Percentiles rank a stretch among this genome's conserved stretches.
Conservation (phyloP, 495 filamentous ascomycete genomes). For the Terfezia claveryi region DNA sequence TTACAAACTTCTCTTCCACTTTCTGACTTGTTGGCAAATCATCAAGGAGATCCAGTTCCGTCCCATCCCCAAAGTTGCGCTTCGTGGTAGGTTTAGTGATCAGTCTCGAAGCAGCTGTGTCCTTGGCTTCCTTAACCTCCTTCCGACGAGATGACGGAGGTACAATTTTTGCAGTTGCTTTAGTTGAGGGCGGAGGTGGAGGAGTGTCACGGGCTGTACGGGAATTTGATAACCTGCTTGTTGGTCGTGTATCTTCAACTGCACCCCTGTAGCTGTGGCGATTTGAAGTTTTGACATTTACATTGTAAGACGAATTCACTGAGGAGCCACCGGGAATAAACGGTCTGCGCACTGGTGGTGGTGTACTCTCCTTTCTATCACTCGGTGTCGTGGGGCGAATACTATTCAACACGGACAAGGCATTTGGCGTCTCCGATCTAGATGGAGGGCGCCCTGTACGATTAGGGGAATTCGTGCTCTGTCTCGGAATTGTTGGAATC, state of each 20-base stretch:
- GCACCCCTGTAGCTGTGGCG: slow-evolving; percentile 26
- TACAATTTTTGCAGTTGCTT: slow-evolving; percentile 34
- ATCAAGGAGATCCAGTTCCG: slow-evolving; percentile 78
- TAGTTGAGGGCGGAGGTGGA: slow-evolving; percentile 31
- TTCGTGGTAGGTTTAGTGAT: slow-evolving; percentile 51
- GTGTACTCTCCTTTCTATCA: slow-evolving; percentile 31
- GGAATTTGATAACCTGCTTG: slow-evolving; percentile 24
- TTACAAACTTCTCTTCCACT: slow-evolving; percentile 59
- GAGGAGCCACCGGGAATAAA: slow-evolving; percentile 65
- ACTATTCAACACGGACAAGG: slow-evolving; percentile 23
- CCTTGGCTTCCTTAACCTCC: slow-evolving; percentile 13
- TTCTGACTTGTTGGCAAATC: slow-evolving; percentile 76
- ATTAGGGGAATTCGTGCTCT: slow-evolving; percentile 22
- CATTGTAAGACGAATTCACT: slow-evolving; percentile 54
- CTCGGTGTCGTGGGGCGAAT: slow-evolving; percentile 48
- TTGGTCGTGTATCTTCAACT: slow-evolving; percentile 25
- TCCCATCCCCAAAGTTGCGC: slow-evolving; percentile 75
- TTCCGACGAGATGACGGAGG: slow-evolving; percentile 24
- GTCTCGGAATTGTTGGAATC: slow-evolving; percentile 45
- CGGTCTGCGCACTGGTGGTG: slow-evolving; percentile 41
- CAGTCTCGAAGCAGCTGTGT: slow-evolving; percentile 39
- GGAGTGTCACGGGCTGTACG: slow-evolving; percentile 22
- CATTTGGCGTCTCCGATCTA: slow-evolving; percentile 21
- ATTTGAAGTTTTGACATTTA: slow-evolving; percentile 45
- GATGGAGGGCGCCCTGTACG: slow-evolving; percentile 19